Percentiles rank a stretch among this genome's conserved stretches.
These are phyloP conservation scores for Jatropha curcas DNA, from an alignment of 345 rosid species.

Conservation along the genomic window DNA sequence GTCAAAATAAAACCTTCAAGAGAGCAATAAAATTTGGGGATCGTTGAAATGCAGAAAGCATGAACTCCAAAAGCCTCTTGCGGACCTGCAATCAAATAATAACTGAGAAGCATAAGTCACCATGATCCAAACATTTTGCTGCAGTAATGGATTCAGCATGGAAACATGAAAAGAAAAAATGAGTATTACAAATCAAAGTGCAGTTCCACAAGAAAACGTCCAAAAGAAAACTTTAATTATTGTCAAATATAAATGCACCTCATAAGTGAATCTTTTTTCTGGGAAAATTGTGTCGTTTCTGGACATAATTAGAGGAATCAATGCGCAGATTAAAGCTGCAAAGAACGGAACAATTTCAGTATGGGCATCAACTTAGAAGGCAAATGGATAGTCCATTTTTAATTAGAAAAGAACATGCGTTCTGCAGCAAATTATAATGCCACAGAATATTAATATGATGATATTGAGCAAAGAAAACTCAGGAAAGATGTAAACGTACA, in stretches of 20 bases:
- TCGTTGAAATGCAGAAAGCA: conserved; percentile 86
- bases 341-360: conserved; percentile 23
- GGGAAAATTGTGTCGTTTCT: conserved; percentile 77
- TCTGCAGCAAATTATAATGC: background rate
- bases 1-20: conserved; percentile 54
- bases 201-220: background rate
- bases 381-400: background rate
- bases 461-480: conserved; percentile 8
- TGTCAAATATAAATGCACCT: conserved; percentile 45
- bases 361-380: background rate
- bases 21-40: conserved; percentile 81
- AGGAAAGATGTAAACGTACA: conserved; percentile 49
- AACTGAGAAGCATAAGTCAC: background rate
- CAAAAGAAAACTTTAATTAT: conserved; percentile 7
- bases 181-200: background rate
- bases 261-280: conserved; percentile 69
- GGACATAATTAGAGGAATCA: conserved; percentile 81
- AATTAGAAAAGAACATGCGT: background rate
- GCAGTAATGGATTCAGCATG: background rate
- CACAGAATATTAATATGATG: background rate
- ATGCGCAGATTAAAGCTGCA: conserved; percentile 87
- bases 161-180: background rate
- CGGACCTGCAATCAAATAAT: conserved; percentile 51
- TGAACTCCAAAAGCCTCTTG: conserved; percentile 76
- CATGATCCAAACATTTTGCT: background rate